Evolutionary conservation across 306 rosid genomes (phyloP).

Genomic region (Cucurbita argyrosperma): DNA sequence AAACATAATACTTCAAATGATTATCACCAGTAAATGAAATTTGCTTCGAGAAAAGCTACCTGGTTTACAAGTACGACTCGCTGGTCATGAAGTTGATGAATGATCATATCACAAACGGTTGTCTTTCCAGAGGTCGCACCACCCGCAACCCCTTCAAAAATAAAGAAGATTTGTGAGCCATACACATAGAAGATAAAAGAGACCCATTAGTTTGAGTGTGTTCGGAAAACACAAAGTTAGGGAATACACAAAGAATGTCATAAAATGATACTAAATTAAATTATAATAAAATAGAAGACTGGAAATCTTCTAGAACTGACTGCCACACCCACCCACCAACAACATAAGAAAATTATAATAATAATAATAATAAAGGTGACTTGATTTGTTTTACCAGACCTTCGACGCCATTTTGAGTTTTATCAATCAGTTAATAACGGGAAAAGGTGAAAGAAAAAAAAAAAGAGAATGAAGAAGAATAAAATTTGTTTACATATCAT

Average conservation of each 20-base stretch:
- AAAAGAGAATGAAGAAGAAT: neutral
- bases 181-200: neutral
- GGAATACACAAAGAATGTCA: neutral
- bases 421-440: neutral
- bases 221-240: neutral
- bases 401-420: neutral
- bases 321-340: neutral
- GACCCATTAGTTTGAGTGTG: neutral
- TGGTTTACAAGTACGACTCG: constrained; percentile 92
- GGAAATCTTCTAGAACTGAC: neutral
- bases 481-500: neutral
- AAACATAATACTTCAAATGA: neutral
- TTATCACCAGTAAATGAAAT: neutral
- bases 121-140: constrained; percentile 98
- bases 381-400: neutral
- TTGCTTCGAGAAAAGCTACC: constrained; percentile 22
- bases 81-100: constrained; percentile 98
- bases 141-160: constrained; percentile 74
- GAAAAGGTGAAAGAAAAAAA: neutral
- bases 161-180: neutral
- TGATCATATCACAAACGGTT: constrained; percentile 89
- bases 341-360: neutral
- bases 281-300: neutral
- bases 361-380: neutral
- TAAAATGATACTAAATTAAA: neutral